Evolutionary conservation across 306 rosid species (phyloP), one percentile per base, ranked within the genome.

Genomic region (Spatholobus suberectus): DNA sequence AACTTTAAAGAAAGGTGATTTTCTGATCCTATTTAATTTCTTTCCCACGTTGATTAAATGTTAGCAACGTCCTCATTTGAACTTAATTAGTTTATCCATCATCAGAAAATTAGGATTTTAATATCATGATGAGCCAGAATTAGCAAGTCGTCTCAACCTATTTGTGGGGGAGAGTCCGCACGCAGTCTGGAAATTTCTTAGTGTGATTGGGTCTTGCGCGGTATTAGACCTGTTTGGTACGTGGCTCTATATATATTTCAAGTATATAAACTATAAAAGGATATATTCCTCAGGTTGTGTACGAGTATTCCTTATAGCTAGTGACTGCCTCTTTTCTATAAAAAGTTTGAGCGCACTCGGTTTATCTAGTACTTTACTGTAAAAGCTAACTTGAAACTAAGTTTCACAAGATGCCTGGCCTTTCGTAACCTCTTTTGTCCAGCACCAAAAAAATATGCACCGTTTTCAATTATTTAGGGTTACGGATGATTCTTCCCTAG

Each of bases 361-460:
- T 81, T 87, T 52, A 63, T 66, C 17, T 47, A 66, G 24, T 71
- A 34, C 78, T 77, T 86, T 84, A 63, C 71, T 76, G 13, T 59
- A 65, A 89, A 84, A 84, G 89, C 81, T 57, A 83, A 14, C 70
- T 24, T 35, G 27, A 26, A 82, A 78, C 70, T 70, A 63, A 74
- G 78, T 73, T 79, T 49, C 80, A 77, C 61, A 58, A 78, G 84
- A 89, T 88, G 93, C 86, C 75, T 77, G 66, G 7, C 61, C 80
- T 82, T 83, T 35, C 78, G 18, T 73, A 46, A 49, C 61, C 62
- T 62, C 55, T 47, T 76, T 59, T 52, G 69, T 38, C 26, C 52
- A 77, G 27, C 70, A 55, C 59, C 57, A 76, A 40, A 69, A 59
- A 20, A 38, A 79, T n/a, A 26, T 35, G 3, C 4, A 27, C n/a